A percentile compares a stretch with the other conserved stretches of the same genome.
Evolutionary conservation across 169 alveolate genomes (phyloP).

Genomic region (Plasmodium gonderi): DNA sequence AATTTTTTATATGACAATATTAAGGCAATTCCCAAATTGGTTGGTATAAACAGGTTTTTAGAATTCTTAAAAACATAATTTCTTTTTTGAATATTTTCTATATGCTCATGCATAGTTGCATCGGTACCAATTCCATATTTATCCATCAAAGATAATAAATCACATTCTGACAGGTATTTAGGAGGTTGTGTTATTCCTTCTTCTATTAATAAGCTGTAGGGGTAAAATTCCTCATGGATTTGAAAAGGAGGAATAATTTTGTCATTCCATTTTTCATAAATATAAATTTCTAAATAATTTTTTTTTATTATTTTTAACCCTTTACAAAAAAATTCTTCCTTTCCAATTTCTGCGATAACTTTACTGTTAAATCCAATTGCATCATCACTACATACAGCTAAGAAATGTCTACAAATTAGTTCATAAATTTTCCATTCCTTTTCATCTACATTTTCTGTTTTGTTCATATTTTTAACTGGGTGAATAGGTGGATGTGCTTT

Average conservation of each 20-base stretch:
- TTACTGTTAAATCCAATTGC: conserved; percentile 87
- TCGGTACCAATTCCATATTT: conserved; percentile 99
- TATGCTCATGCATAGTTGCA: conserved; percentile 99
- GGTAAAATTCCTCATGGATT: conserved; percentile 38
- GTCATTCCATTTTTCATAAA: conserved; percentile 73
- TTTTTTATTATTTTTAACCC: conserved; percentile 66
- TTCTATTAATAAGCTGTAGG: conserved; percentile 36
- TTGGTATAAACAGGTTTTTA: conserved; percentile 42
- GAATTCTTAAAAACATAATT: conserved; percentile 89
- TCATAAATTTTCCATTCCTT: conserved; percentile 87
- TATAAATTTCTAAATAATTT: conserved; percentile 68
- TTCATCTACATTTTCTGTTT: conserved; percentile 82
- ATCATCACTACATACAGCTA: conserved; percentile 88
- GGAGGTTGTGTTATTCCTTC: conserved; percentile 91
- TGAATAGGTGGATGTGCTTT: conserved; percentile 99
- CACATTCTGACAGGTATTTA: conserved; percentile 95
- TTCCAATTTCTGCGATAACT: conserved; percentile 63
- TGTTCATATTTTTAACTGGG: conserved; percentile 95
- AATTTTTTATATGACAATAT: conserved; percentile 80
- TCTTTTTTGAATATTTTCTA: conserved; percentile 97
- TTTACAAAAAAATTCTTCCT: conserved; percentile 63
- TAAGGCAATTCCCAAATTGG: conserved; percentile 76
- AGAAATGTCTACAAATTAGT: conserved; percentile 85
- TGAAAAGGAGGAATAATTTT: conserved; percentile 56
- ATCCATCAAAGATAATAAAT: conserved; percentile 96